Base-by-base conservation (phyloP, 306 rosid species). In the Styphnolobium japonicum region DNA sequence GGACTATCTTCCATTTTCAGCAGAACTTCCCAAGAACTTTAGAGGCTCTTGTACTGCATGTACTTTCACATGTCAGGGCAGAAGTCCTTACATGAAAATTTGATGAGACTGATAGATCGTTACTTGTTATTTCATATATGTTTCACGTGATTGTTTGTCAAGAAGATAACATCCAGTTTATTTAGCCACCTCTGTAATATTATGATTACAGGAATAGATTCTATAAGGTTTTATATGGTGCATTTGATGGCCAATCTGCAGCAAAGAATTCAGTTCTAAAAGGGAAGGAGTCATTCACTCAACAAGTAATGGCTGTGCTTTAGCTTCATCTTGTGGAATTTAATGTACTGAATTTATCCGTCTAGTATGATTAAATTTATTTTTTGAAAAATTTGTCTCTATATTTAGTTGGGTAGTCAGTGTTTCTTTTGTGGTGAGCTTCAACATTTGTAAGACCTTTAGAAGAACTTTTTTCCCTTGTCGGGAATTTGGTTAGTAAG, bases 81-180 rank as follows among this genome's bases (percentile, higher is more conserved):
- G 99, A 96, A 86, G 93, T 93, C 65, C 97, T 93, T 80, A 91
- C 96, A 29, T 76, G 86, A 39, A 91, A 93, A 88, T 96, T 96
- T 85, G 99, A 96, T 45, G 92, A 89, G 88, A 92, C 91, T 86
- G 98, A 96, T 85, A 79, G 99, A 93, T 43, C 83, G 96, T 98
- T 93, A 85, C 74, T 61, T 81, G 71, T 75, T 77, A 52, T 81
- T 81, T 67, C 53, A 45, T 10, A 10, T 16, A 6, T 63, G 56
- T 23, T 83, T 71, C 57, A 61, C 16, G 48, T 45, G 53, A 57
- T 81, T 81, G 68, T 71, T 58, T 76, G 83, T 83, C 14, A 73
- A 36, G 56, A 55, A 66, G 77, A 82, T 80, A 53, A 78, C 65
- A 45, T 60, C 73, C 55, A 68, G 29, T 16, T 71, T 81, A 67